Percentiles rank a stretch among this genome's conserved stretches.
Conservation (phyloP, 306 rosid species). For the Cucumis sativus region DNA sequence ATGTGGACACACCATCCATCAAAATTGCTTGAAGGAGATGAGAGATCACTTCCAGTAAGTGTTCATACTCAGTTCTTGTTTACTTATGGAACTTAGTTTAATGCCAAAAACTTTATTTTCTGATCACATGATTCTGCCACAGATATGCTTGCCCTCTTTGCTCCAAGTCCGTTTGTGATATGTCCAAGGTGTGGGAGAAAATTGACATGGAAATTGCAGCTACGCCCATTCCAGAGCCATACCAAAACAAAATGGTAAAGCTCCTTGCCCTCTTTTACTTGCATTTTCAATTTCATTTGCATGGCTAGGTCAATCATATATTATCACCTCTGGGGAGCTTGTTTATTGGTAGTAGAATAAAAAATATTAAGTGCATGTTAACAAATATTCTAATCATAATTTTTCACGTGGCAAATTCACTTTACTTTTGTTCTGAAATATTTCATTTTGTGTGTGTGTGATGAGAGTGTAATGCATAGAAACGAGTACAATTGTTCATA, state of each 20-base stretch:
- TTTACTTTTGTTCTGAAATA: too few species aligned
- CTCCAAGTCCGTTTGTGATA: conserved; percentile 77
- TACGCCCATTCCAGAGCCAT: conserved; percentile 51
- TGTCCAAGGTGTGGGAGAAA: conserved; percentile 89
- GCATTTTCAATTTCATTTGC: neutral
- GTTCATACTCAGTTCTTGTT: neutral
- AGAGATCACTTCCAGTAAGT: conserved; percentile 71
- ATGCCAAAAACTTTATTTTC: neutral
- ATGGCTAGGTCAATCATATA: neutral
- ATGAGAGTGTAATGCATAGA: too few species aligned
- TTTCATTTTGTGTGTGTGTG: too few species aligned
- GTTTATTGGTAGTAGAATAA: neutral
- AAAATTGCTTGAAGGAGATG: conserved; percentile 70
- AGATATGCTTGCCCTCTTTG: conserved; percentile 86
- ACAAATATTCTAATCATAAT: too few species aligned
- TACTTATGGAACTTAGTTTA: neutral
- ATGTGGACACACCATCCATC: conserved; percentile 82
- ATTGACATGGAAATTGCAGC: conserved; percentile 76
- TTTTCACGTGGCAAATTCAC: too few species aligned
- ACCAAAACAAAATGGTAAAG: conserved; percentile 46
- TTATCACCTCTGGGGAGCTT: neutral
- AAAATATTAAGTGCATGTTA: too few species aligned
- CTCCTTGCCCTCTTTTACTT: neutral
- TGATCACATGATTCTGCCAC: neutral
- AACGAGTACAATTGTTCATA: neutral